Conservation (phyloP, 805 yeast genomes). For the Saturnispora saitoi region DNA sequence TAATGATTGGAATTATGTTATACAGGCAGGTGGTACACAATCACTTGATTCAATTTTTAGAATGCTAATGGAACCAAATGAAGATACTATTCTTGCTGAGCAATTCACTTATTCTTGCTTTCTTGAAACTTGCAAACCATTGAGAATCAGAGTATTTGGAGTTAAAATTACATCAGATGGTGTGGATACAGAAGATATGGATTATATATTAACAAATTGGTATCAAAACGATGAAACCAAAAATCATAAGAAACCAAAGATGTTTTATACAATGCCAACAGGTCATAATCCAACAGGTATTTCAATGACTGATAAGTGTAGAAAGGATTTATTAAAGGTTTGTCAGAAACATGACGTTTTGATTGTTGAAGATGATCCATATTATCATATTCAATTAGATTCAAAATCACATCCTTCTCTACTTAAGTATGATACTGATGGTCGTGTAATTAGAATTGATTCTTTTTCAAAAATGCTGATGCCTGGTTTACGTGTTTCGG, state of each 20-base stretch:
- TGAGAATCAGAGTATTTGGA: constrained; percentile 61
- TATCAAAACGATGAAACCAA: constrained; percentile 35
- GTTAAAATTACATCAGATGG: constrained; percentile 76
- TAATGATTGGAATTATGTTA: constrained; percentile 58
- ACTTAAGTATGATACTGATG: constrained; percentile 63
- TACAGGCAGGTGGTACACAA: constrained; percentile 83
- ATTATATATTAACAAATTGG: constrained; percentile 59
- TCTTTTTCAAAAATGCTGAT: constrained; percentile 73
- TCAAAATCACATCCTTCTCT: constrained; percentile 46
- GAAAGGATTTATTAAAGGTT: constrained; percentile 48
- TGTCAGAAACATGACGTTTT: constrained; percentile 61
- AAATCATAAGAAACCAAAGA: constrained; percentile 38
- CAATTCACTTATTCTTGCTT: constrained; percentile 80
- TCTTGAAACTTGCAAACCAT: constrained; percentile 69
- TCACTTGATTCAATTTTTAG: constrained; percentile 79
- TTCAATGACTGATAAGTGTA: constrained; percentile 48
- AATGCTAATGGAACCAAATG: constrained; percentile 63
- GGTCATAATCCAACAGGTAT: constrained; percentile 87
- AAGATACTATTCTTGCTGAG: constrained; percentile 74
- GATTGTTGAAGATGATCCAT: constrained; percentile 81
- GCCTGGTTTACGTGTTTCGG: constrained; percentile 70
- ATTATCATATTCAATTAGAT: constrained; percentile 62
- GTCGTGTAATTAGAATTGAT: constrained; percentile 70
- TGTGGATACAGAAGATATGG: constrained; percentile 64
- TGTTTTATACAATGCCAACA: constrained; percentile 63